phyloP scores from a whole-genome alignment of 164 flowering plant genomes.

The Nymphaea thermarum region DNA sequence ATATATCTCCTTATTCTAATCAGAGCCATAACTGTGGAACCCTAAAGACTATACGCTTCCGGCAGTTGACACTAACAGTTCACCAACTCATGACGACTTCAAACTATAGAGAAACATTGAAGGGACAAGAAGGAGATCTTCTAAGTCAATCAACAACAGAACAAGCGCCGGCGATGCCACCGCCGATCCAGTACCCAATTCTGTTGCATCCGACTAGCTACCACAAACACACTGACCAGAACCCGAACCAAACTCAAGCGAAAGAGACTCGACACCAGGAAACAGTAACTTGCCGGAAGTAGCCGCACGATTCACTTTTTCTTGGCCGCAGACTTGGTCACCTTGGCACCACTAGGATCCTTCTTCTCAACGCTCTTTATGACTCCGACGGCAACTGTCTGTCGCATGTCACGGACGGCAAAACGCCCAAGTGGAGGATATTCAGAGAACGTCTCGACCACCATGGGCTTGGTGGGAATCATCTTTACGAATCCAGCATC shows the following conservation, averaged over 20 bases:
- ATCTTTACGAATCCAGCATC: conserved; percentile 18
- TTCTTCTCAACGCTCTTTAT: conserved; percentile 12
- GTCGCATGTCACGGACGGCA: conserved; percentile 10
- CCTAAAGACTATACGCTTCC: no score
- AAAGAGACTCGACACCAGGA: background rate
- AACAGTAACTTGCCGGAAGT: background rate
- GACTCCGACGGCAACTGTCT: conserved; percentile 8
- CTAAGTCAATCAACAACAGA: background rate
- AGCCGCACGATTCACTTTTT: conserved; percentile 4
- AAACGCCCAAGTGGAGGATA: conserved; percentile 8
- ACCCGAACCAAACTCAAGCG: background rate
- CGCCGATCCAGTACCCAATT: conserved; percentile 14
- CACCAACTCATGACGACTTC: no score
- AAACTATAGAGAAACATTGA: no score
- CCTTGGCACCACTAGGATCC: conserved; percentile 9
- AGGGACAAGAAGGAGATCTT: no score
- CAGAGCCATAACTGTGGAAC: no score
- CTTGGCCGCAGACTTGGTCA: conserved; percentile 10
- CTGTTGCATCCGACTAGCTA: conserved; percentile 2
- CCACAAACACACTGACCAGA: background rate
- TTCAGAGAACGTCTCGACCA: conserved; percentile 11
- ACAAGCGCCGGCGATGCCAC: conserved; percentile 3
- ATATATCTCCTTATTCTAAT: no score
- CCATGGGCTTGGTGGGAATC: conserved; percentile 19
- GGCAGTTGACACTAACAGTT: no score